Conservation (phyloP, 2,329 filamentous ascomycete genomes). For the Botryotinia globosa region DNA sequence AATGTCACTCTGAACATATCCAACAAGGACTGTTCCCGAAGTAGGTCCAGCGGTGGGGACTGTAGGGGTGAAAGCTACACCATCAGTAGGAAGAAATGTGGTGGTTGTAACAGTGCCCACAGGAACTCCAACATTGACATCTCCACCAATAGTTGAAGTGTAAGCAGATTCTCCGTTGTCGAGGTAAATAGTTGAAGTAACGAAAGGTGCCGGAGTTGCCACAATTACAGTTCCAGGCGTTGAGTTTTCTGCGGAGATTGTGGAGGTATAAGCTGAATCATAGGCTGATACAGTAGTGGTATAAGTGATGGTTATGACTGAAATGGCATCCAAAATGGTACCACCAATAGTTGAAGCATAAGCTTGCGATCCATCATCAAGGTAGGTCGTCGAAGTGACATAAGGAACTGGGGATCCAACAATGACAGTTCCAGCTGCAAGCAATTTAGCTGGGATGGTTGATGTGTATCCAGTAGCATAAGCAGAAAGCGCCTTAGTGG, state of each 20-base stretch:
- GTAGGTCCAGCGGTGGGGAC: background rate
- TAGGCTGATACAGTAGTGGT: background rate
- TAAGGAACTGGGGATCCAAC: background rate
- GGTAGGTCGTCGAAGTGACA: background rate
- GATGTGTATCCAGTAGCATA: background rate
- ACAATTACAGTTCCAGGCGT: background rate
- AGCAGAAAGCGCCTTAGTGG: background rate
- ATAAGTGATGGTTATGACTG: background rate
- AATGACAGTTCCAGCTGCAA: background rate
- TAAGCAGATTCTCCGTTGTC: background rate
- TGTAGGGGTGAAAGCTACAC: background rate
- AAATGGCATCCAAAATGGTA: background rate
- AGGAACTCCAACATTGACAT: background rate
- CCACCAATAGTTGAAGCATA: background rate
- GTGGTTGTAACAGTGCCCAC: background rate
- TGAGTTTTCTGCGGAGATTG: background rate
- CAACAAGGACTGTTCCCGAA: background rate
- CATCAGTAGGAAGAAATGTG: background rate
- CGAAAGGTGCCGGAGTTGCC: background rate
- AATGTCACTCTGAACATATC: background rate
- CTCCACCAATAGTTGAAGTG: background rate
- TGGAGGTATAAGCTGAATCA: background rate
- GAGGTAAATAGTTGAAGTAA: background rate
- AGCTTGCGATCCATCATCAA: background rate
- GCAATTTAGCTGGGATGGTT: background rate